phyloP scores from a whole-genome alignment of 768 basidiomycete genomes.

The Termitomyces sp. region DNA sequence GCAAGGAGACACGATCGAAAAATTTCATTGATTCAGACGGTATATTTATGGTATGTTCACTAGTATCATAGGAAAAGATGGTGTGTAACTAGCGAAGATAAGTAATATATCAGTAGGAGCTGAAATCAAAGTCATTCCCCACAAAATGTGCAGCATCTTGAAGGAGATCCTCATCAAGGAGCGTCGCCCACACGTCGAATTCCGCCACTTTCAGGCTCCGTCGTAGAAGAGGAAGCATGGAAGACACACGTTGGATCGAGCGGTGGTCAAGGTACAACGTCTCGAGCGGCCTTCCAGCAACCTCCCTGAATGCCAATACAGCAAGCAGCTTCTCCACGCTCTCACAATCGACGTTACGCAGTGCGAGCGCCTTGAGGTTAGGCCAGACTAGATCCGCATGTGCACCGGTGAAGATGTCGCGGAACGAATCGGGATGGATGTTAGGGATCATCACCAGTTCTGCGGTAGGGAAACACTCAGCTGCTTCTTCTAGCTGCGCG shows the following conservation, averaged over 20 bases:
- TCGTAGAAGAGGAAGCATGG: constrained; percentile 2
- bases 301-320: constrained; percentile 4
- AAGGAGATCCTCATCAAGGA: constrained; percentile 7
- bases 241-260: constrained; percentile 6
- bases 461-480: constrained; percentile 11
- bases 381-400: constrained; percentile 7
- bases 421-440: constrained; percentile 8
- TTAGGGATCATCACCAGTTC: constrained; percentile 14
- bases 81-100: too few relatives aligned
- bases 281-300: constrained; percentile 5
- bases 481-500: constrained; percentile 4
- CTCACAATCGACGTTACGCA: constrained; percentile 10
- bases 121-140: constrained; percentile 12
- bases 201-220: constrained; percentile 6
- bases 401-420: constrained; percentile 4
- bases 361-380: constrained; percentile 6
- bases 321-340: constrained; percentile 7
- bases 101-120: not conserved
- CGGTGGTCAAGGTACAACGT: constrained; percentile 10
- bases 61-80: not conserved
- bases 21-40: too few relatives aligned
- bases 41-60: not conserved
- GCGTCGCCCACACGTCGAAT: constrained; percentile 10
- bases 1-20: too few relatives aligned
- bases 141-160: constrained; percentile 11